phyloP scores from a whole-genome alignment of 2,329 filamentous ascomycete species.

The Xylaria sp. region DNA sequence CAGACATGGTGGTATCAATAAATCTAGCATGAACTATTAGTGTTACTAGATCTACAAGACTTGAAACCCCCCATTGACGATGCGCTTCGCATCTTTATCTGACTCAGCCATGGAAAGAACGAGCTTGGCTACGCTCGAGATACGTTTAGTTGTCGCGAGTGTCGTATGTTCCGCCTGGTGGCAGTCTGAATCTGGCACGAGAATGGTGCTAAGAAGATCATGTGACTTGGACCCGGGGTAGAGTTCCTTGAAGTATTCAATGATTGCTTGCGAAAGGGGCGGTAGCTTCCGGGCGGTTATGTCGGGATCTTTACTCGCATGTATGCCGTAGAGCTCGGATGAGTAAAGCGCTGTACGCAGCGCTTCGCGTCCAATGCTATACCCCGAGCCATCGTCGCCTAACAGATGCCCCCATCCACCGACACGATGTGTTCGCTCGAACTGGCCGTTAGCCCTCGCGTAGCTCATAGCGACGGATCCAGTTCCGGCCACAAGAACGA shows the following conservation, averaged over 20 bases:
- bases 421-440: slow-evolving; percentile 12
- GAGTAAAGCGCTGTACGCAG: slow-evolving; percentile 14
- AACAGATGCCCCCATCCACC: slow-evolving; percentile 23
- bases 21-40: neutral
- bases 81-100: slow-evolving; percentile 18
- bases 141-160: slow-evolving; percentile 8
- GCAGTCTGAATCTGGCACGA: slow-evolving; percentile 1
- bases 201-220: slow-evolving; percentile 16
- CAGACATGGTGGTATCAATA: slow-evolving; percentile 4
- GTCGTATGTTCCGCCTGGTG: neutral
- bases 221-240: slow-evolving; percentile 9
- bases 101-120: slow-evolving; percentile 15
- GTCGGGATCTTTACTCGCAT: neutral
- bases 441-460: slow-evolving; percentile 6
- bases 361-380: slow-evolving; percentile 20
- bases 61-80: slow-evolving; percentile 8
- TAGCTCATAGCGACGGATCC: slow-evolving; percentile 21
- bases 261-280: slow-evolving; percentile 1
- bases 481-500: slow-evolving; percentile 19
- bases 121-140: slow-evolving; percentile 16
- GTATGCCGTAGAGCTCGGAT: slow-evolving; percentile 1
- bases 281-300: neutral
- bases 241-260: slow-evolving; percentile 11
- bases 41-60: slow-evolving; percentile 9
- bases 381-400: slow-evolving; percentile 25